Conservation (phyloP, 352 stramenopile species). For the Pythium monospermum region DNA sequence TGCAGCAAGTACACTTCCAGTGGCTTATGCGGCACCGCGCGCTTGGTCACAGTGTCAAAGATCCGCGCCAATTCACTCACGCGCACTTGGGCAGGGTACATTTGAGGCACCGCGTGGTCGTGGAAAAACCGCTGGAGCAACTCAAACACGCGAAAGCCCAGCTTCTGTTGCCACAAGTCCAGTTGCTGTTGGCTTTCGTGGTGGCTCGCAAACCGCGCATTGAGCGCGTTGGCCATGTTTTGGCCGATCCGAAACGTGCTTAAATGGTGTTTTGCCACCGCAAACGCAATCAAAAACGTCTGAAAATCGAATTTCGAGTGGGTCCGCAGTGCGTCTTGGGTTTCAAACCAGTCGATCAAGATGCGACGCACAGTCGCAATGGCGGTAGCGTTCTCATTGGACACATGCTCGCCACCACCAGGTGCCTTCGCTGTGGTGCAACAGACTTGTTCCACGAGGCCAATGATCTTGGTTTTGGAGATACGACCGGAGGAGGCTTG, state of each 20-base stretch:
- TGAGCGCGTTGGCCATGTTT: conserved; percentile 38
- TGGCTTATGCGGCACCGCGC: conserved; percentile 37
- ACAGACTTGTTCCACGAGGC: conserved; percentile 31
- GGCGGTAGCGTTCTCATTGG: too few relatives aligned
- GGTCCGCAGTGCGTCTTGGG: conserved; percentile 37
- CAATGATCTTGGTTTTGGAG: conserved; percentile 33
- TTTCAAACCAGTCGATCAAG: conserved; percentile 46
- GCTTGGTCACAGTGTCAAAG: conserved; percentile 37
- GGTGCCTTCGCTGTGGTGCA: background rate
- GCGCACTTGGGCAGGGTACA: conserved; percentile 47
- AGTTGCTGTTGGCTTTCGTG: conserved; percentile 56
- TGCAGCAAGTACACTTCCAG: conserved; percentile 58
- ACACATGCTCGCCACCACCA: background rate
- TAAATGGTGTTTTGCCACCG: conserved; percentile 36
- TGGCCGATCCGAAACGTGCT: conserved; percentile 45
- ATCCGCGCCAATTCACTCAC: conserved; percentile 34
- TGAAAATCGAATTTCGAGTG: conserved; percentile 52
- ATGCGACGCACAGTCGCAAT: too few relatives aligned
- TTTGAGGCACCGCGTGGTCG: conserved; percentile 34
- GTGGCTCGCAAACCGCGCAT: conserved; percentile 49
- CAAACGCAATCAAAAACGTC: conserved; percentile 49
- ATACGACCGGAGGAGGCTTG: conserved; percentile 35
- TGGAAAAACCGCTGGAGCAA: conserved; percentile 56
- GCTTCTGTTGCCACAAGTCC: conserved; percentile 63
- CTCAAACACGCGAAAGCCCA: conserved; percentile 50